Evolutionary conservation across 371 early-diverging fungal species (phyloP).

Genomic region (Circinella minor): DNA sequence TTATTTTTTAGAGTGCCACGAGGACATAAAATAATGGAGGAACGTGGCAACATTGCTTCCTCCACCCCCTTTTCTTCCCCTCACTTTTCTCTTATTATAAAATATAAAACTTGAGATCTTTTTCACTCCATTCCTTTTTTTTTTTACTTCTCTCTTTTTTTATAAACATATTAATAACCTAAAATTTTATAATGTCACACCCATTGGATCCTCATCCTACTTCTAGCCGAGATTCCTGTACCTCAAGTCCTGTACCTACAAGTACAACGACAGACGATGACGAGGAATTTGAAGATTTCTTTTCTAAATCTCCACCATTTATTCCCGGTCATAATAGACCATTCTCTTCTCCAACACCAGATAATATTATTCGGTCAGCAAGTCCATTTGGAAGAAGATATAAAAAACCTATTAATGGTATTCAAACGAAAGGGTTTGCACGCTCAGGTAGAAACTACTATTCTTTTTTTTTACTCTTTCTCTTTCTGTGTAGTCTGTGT

Average conservation of each 20-base stretch:
- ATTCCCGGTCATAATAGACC: not conserved
- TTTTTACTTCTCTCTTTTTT: not conserved
- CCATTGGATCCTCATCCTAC: slow-evolving; percentile 5
- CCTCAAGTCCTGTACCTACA: slow-evolving; percentile 3
- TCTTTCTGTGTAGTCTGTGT: not conserved
- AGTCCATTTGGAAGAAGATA: slow-evolving; percentile 50
- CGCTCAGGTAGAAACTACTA: slow-evolving; percentile 39
- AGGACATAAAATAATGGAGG: too few relatives aligned
- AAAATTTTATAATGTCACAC: not conserved
- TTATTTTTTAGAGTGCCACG: too few relatives aligned
- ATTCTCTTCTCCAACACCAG: slow-evolving; percentile 9
- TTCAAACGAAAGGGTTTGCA: slow-evolving; percentile 55
- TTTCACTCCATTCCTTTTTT: slow-evolving; percentile 1
- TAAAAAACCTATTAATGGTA: slow-evolving; percentile 48
- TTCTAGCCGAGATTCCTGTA: not conserved
- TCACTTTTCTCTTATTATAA: not conserved
- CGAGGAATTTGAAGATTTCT: slow-evolving; percentile 6
- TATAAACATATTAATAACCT: too few relatives aligned
- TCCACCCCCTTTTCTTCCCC: not conserved
- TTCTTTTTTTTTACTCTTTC: too few relatives aligned
- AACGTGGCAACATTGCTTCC: not conserved
- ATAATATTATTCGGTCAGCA: slow-evolving; percentile 31
- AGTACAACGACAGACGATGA: not conserved
- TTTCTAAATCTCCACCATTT: not conserved
- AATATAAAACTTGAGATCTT: not conserved